Conservation (phyloP, 495 filamentous ascomycete genomes). For the Penicillium lividum region DNA sequence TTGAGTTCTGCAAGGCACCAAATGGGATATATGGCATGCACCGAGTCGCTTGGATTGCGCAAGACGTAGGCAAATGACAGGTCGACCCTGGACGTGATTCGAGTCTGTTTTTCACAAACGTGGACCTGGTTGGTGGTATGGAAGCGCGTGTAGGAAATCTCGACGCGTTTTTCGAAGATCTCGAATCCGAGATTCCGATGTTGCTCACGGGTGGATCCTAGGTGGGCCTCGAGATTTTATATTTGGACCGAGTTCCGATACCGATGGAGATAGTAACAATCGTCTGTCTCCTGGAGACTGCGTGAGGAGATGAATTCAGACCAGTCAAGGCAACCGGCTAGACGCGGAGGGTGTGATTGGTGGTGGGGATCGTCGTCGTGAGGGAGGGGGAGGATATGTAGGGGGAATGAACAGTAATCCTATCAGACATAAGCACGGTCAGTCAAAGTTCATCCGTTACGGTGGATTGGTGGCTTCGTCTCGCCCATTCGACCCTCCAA, state of each 20-base stretch:
- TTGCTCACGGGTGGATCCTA: neutral
- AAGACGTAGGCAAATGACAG: neutral
- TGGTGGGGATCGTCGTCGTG: slow-evolving; percentile 13
- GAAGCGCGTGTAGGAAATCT: neutral
- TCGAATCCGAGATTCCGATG: neutral
- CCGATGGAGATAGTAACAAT: neutral
- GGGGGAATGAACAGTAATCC: slow-evolving; percentile 7
- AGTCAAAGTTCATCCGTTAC: slow-evolving; percentile 8
- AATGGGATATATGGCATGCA: slow-evolving; percentile 15
- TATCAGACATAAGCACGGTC: slow-evolving; percentile 11
- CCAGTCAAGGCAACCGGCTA: slow-evolving; percentile 14
- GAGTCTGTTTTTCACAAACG: slow-evolving; percentile 4
- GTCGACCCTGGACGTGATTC: neutral
- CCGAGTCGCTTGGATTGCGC: slow-evolving; percentile 15
- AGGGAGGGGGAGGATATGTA: neutral
- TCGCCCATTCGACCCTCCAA: slow-evolving; percentile 6
- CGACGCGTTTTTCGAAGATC: neutral
- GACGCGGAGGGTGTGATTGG: slow-evolving; percentile 16
- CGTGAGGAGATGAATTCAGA: neutral
- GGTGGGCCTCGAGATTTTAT: slow-evolving; percentile 1
- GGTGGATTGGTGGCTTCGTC: neutral
- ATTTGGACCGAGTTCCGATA: neutral
- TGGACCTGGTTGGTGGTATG: slow-evolving; percentile 2
- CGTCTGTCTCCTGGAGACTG: neutral
- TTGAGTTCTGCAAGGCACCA: slow-evolving; percentile 10